phyloP scores from a whole-genome alignment of 345 rosid species.

The Nasturtium officinale region DNA sequence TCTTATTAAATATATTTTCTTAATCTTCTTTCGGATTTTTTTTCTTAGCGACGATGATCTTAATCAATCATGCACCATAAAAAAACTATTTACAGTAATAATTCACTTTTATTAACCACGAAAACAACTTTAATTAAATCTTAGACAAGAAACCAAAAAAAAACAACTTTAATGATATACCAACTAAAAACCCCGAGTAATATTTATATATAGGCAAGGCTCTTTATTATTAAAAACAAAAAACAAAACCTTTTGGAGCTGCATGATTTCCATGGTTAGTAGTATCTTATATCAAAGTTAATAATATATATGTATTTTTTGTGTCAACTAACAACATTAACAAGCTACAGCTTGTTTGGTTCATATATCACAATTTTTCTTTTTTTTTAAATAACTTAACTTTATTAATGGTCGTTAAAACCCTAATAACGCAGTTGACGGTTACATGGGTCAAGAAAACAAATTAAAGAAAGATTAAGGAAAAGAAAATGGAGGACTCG shows the following conservation, averaged over 20 bases:
- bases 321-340: no score
- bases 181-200: conserved; percentile 18
- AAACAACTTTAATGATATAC: conserved; percentile 11
- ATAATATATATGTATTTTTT: neutral
- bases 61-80: conserved; percentile 18
- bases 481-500: no score
- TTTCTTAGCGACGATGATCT: neutral
- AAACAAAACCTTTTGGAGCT: conserved; percentile 22
- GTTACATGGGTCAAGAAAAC: no score
- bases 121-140: conserved; percentile 11
- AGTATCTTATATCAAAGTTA: conserved; percentile 24
- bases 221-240: no score
- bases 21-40: conserved; percentile 10
- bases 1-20: neutral
- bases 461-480: no score
- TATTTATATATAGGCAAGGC: neutral
- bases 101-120: neutral
- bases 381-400: neutral
- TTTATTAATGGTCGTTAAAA: no score
- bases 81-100: neutral
- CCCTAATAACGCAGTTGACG: no score
- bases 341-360: conserved; percentile 21
- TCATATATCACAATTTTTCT: neutral
- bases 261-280: conserved; percentile 23
- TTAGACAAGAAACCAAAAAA: no score